Conservation (phyloP, 2,329 filamentous ascomycete genomes). For the Hypoxylon sp. region DNA sequence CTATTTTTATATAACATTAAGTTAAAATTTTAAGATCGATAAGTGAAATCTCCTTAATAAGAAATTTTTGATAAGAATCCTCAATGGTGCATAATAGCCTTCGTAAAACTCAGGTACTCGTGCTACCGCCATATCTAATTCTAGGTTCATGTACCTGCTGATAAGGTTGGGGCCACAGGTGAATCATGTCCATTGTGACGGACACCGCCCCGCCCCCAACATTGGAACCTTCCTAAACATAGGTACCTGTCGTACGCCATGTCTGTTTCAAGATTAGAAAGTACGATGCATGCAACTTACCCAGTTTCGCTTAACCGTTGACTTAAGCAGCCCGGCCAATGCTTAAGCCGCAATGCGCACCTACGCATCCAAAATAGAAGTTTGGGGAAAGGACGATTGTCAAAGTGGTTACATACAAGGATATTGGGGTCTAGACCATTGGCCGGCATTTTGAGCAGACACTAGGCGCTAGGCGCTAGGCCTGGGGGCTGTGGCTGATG, state of each 20-base stretch:
- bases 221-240: slow-evolving; percentile 8
- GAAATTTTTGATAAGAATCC: too few relatives aligned
- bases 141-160: background rate
- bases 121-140: background rate
- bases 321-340: slow-evolving; percentile 3
- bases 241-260: slow-evolving; percentile 9
- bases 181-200: background rate
- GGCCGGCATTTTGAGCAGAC: background rate
- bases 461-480: slow-evolving; percentile 10
- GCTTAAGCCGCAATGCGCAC: slow-evolving; percentile 8
- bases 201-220: slow-evolving; percentile 5
- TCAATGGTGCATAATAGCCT: too few relatives aligned
- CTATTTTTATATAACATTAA: too few relatives aligned
- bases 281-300: background rate
- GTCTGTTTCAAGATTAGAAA: slow-evolving; percentile 15
- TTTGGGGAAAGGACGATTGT: slow-evolving; percentile 19
- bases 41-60: too few relatives aligned
- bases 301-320: background rate
- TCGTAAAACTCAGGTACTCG: background rate
- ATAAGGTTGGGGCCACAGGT: background rate
- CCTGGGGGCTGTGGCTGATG: slow-evolving; percentile 22
- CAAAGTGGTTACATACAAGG: slow-evolving; percentile 17
- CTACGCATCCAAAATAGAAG: slow-evolving; percentile 31
- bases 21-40: too few relatives aligned
- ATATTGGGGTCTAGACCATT: slow-evolving; percentile 21